Percentiles rank a stretch among this genome's conserved stretches.
These are phyloP conservation scores for Neurospora sp. DNA, from an alignment of 495 filamentous ascomycete species.

Conservation along the genomic window DNA sequence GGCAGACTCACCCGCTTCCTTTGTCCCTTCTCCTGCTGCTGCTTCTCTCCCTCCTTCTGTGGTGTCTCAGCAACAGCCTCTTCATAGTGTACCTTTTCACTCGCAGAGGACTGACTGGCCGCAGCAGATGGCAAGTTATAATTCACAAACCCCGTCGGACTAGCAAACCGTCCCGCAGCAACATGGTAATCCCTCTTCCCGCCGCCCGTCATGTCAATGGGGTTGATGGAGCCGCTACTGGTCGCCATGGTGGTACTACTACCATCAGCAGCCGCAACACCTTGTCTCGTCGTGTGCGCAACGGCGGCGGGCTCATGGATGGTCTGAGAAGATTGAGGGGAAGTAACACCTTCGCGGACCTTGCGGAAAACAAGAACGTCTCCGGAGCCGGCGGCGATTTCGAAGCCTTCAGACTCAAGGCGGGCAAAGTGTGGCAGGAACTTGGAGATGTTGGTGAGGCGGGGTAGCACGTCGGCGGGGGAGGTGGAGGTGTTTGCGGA, in stretches of 20 bases:
- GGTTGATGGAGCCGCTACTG: constrained; percentile 29
- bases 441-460: constrained; percentile 58
- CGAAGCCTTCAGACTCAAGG: constrained; percentile 59
- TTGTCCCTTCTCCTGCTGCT: constrained; percentile 19
- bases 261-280: not conserved
- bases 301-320: not conserved
- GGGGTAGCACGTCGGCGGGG: constrained; percentile 53
- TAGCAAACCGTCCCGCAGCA: constrained; percentile 41
- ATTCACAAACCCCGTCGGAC: constrained; percentile 49
- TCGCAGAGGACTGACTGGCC: constrained; percentile 20
- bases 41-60: not conserved
- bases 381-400: constrained; percentile 58
- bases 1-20: constrained; percentile 27
- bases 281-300: not conserved
- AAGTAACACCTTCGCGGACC: constrained; percentile 21
- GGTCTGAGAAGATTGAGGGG: not conserved
- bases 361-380: constrained; percentile 69
- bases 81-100: constrained; percentile 41
- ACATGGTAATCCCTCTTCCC: constrained; percentile 21
- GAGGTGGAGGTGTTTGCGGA: constrained; percentile 31
- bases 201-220: constrained; percentile 45
- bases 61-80: constrained; percentile 32
- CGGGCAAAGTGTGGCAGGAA: constrained; percentile 60
- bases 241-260: not conserved
- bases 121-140: constrained; percentile 32